phyloP scores from a whole-genome alignment of 164 flowering plant species.

The Berberis thunbergii region DNA sequence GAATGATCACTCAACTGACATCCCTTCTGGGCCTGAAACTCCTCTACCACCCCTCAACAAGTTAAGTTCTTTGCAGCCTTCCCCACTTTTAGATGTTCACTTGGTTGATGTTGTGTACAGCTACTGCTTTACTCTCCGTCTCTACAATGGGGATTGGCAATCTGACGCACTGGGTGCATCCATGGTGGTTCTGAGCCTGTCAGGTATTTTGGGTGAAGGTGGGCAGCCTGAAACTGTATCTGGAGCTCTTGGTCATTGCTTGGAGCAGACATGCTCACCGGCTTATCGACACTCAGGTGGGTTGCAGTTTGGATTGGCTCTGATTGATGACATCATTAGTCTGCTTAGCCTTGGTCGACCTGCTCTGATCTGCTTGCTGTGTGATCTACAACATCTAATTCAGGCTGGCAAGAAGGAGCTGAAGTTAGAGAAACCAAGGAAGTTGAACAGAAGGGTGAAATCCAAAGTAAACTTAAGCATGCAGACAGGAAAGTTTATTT shows the following conservation, averaged over 20 bases:
- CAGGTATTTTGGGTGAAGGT: constrained; percentile 64
- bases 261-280: constrained; percentile 77
- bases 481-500: constrained; percentile 63
- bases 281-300: constrained; percentile 67
- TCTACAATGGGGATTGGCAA: constrained; percentile 90
- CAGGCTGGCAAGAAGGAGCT: constrained; percentile 43
- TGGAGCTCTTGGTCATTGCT: constrained; percentile 51
- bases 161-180: constrained; percentile 64
- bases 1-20: constrained; percentile 18
- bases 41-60: constrained; percentile 48
- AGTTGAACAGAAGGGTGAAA: constrained; percentile 24
- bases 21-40: constrained; percentile 74
- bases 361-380: constrained; percentile 53
- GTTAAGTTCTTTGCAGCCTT: constrained; percentile 53
- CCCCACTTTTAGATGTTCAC: constrained; percentile 66
- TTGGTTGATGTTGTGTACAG: constrained; percentile 70
- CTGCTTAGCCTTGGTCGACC: constrained; percentile 47
- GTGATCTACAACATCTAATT: constrained; percentile 57
- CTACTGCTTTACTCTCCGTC: constrained; percentile 84
- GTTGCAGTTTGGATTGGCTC: constrained; percentile 44
- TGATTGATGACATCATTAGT: constrained; percentile 47
- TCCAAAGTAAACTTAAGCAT: constrained; percentile 45
- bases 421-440: constrained; percentile 36
- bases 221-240: constrained; percentile 51
- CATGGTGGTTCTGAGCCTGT: constrained; percentile 44